phyloP scores from a whole-genome alignment of 1,284 basidiomycete species.

The Trametes hirsuta region DNA sequence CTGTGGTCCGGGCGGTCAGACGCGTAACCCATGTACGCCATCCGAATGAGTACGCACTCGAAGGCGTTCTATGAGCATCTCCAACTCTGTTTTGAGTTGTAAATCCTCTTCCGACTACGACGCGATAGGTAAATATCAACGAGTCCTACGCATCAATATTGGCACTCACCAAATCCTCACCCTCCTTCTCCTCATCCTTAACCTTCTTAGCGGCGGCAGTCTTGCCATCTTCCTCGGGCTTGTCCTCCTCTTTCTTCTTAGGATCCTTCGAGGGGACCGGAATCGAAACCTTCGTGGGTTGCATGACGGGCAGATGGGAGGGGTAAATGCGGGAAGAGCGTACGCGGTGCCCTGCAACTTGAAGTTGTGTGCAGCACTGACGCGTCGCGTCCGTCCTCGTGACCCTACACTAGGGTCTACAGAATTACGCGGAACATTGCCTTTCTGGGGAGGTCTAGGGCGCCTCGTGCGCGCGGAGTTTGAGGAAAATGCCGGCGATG shows the following conservation, averaged over 20 bases:
- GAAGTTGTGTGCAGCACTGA: slow-evolving; percentile 16
- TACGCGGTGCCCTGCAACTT: slow-evolving; percentile 8
- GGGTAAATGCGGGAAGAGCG: slow-evolving; percentile 11
- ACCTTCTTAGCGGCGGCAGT: slow-evolving; percentile 41
- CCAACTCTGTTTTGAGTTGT: slow-evolving; percentile 93
- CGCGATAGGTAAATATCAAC: slow-evolving; percentile 2
- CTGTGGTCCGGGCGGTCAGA: slow-evolving; percentile 45
- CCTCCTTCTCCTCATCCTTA: slow-evolving; percentile 61
- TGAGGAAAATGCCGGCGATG: slow-evolving; percentile 13
- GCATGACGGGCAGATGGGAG: slow-evolving; percentile 30
- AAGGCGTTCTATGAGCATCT: slow-evolving; percentile 96
- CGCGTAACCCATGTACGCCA: slow-evolving; percentile 6
- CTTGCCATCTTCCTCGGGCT: slow-evolving; percentile 42
- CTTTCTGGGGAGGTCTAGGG: not conserved
- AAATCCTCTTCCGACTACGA: slow-evolving; percentile 91
- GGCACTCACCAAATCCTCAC: slow-evolving; percentile 79
- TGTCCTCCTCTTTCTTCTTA: slow-evolving; percentile 58
- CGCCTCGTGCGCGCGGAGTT: not conserved
- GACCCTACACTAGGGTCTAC: slow-evolving; percentile 15
- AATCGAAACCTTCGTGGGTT: slow-evolving; percentile 58
- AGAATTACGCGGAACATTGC: slow-evolving; percentile 12
- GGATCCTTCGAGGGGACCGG: slow-evolving; percentile 73
- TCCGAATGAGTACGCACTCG: slow-evolving; percentile 56
- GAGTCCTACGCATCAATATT: not conserved
- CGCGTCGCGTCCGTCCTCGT: slow-evolving; percentile 26